A percentile compares a stretch with the other conserved stretches of the same genome.
These are phyloP conservation scores for Tetrahymena elliotti DNA, from an alignment of 73 alveolate genomes.

Conservation along the genomic window DNA sequence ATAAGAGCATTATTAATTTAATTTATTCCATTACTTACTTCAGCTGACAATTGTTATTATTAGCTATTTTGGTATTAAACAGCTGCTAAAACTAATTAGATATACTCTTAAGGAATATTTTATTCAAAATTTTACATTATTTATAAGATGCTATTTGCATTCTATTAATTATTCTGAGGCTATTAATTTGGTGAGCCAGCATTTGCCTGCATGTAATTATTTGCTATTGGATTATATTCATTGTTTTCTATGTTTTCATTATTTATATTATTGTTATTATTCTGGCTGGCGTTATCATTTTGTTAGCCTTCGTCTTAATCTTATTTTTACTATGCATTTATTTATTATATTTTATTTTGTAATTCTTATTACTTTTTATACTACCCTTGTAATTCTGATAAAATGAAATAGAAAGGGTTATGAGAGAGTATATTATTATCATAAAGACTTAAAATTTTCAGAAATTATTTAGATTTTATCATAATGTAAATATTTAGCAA, in stretches of 20 bases:
- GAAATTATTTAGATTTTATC: background rate
- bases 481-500: background rate
- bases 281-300: background rate
- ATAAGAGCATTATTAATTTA: background rate
- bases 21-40: background rate
- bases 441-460: background rate
- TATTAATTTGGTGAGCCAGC: background rate
- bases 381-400: background rate
- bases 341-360: background rate
- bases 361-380: background rate
- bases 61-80: background rate
- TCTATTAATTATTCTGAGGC: no score
- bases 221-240: background rate
- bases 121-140: background rate
- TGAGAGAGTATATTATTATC: background rate
- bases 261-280: no score
- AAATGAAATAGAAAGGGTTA: background rate
- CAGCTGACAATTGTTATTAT: background rate
- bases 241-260: background rate
- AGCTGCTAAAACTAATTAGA: background rate
- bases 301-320: background rate
- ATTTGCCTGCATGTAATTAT: background rate
- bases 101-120: background rate
- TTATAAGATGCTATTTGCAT: background rate
- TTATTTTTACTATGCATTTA: background rate